Percentiles rank a stretch among this genome's conserved stretches.
Conservation (phyloP, 192 early-diverging fungal species). For the Umbelopsis sp. region DNA sequence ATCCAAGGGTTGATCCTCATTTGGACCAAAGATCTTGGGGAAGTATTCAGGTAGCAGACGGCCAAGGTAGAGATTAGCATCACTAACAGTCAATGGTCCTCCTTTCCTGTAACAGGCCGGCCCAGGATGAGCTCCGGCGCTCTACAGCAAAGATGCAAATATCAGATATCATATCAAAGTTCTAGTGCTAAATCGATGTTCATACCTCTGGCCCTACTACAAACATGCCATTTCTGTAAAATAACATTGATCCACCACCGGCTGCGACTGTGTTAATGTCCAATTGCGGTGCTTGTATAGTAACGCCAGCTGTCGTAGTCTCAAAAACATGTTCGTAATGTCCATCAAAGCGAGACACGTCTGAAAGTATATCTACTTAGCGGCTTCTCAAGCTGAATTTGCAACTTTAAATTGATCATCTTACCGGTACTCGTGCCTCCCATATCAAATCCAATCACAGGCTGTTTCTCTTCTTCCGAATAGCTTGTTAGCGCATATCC, state of each 20-base stretch:
- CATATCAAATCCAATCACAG: constrained; percentile 98
- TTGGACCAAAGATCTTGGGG: constrained; percentile 92
- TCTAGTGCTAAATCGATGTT: neutral
- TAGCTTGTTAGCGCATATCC: constrained; percentile 63
- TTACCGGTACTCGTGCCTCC: constrained; percentile 78
- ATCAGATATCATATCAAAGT: neutral
- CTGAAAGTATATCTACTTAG: constrained; percentile 51
- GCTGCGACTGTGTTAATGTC: constrained; percentile 98
- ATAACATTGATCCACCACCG: constrained; percentile 91
- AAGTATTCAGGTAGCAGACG: constrained; percentile 85
- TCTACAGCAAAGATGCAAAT: constrained; percentile 48
- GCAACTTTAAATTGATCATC: neutral
- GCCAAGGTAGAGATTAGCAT: constrained; percentile 91
- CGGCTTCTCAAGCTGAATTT: neutral
- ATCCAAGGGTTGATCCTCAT: constrained; percentile 83
- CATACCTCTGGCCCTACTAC: constrained; percentile 84
- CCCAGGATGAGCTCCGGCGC: constrained; percentile 92
- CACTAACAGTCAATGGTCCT: constrained; percentile 92
- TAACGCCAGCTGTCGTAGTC: constrained; percentile 88
- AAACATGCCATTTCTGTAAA: constrained; percentile 93
- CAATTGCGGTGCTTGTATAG: constrained; percentile 94
- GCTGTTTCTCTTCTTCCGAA: constrained; percentile 46
- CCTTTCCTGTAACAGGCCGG: constrained; percentile 94
- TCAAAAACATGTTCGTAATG: constrained; percentile 93
- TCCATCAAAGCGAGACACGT: constrained; percentile 92